A percentile compares a stretch with the other conserved stretches of the same genome.
phyloP scores from a whole-genome alignment of 2,329 filamentous ascomycete species.

The Microdochium paspali region DNA sequence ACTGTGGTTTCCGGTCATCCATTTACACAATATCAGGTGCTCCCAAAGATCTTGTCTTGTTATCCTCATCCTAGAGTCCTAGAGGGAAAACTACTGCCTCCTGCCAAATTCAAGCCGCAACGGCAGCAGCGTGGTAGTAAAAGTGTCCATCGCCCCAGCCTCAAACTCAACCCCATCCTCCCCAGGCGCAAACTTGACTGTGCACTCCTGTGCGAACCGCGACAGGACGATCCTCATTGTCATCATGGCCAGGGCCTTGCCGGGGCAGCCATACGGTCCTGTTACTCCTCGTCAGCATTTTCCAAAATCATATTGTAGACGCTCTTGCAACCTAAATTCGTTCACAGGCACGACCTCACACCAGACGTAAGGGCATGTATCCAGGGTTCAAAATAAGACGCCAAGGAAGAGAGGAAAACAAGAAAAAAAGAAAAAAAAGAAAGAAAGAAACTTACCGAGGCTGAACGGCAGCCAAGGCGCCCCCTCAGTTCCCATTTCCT shows the following conservation, averaged over 20 bases:
- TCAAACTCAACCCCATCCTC: slow-evolving; percentile 12
- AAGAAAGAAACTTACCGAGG: slow-evolving; percentile 7
- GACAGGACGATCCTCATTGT: slow-evolving; percentile 9
- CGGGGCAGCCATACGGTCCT: slow-evolving; percentile 10
- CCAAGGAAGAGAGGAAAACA: background rate
- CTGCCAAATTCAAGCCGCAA: slow-evolving; percentile 7
- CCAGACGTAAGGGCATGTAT: background rate
- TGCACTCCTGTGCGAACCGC: slow-evolving; percentile 7
- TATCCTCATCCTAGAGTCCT: no score
- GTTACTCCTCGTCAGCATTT: background rate
- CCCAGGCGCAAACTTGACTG: slow-evolving; percentile 12
- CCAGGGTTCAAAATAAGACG: background rate
- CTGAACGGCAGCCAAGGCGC: slow-evolving; percentile 12
- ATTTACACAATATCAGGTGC: no score
- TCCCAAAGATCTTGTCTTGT: no score
- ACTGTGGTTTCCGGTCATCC: no score
- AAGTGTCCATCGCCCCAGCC: slow-evolving; percentile 7
- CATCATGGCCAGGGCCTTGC: slow-evolving; percentile 13
- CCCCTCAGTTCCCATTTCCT: slow-evolving; percentile 11
- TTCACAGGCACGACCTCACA: no score
- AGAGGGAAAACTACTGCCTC: background rate
- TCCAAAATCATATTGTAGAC: no score
- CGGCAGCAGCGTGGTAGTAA: slow-evolving; percentile 7
- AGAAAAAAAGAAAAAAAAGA: background rate
- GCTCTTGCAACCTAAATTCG: no score